Evolutionary conservation across 2,329 filamentous ascomycete genomes (phyloP), one percentile per base, ranked within the genome.

Genomic region (Penicillium glabrum): DNA sequence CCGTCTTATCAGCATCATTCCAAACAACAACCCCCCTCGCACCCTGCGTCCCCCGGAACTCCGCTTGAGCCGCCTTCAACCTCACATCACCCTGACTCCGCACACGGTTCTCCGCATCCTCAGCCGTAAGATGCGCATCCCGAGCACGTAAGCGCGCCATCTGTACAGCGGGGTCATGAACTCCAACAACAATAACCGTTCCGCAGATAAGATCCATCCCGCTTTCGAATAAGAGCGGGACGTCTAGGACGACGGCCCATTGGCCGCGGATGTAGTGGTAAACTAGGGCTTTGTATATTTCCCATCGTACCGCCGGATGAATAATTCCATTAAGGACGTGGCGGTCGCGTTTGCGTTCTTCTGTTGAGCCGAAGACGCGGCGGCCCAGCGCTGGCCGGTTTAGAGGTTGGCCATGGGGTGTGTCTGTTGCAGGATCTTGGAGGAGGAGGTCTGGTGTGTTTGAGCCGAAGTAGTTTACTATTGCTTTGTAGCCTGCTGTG

Each of bases 181-280:
- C 92, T 0, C 89, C 92, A 2, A 98, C 93, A 0, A 99, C 92
- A 58, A 96, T 77, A 16, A 96, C 89, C 0, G 86, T 87, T 4
- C 92, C 92, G 70, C 93, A 97, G 63, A 96, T 85, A 41, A 86
- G 80, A 74, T 99, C 95, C 75, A 96, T 87, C 2, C 87, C 86
- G 65, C 86, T 89, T 80, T 99, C 95, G 67, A 97, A 97, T 43
- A 99, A 82, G 53, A 99, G 79, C 51, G 95, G 95, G 9, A 99
- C 88, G 71, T 99, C 95, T 16, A 98, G 81, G 35, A 99, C 89
- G 4, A 96, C 91, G 0, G 92, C 93, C 91, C 93, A 95, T 70
- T 86, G 73, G 0, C 95, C 93, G 1, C 76, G 76, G 14, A 95
- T 54, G 69, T 96, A 97, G 65, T 85, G 85, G 59, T 80, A 79